A percentile compares a stretch with the other conserved stretches of the same genome.
Evolutionary conservation across 129 eudicot genomes (phyloP).

Genomic region (Tagetes erecta): DNA sequence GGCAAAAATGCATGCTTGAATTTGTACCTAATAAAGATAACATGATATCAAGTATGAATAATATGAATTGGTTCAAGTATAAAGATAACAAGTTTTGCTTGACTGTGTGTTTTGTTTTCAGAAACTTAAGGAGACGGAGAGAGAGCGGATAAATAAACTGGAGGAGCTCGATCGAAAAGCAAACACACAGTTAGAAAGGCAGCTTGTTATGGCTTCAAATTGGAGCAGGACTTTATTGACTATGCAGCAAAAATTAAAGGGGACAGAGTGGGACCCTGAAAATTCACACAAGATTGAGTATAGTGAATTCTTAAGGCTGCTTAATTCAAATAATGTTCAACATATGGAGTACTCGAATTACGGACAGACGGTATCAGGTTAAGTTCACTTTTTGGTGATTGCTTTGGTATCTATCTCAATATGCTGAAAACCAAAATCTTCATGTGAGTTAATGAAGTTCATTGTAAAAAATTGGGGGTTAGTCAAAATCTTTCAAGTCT

Average conservation of each 20-base stretch:
- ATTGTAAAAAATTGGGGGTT: not conserved
- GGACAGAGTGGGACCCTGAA: conserved; percentile 95
- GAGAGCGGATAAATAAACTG: conserved; percentile 56
- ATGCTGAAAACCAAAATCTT: conserved; percentile 1
- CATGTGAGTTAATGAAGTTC: not conserved
- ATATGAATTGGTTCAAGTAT: too few species aligned
- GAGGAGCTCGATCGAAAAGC: conserved; percentile 87
- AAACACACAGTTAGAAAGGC: conserved; percentile 82
- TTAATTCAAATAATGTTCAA: conserved; percentile 72
- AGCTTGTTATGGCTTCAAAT: conserved; percentile 91
- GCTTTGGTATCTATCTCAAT: conserved; percentile 15
- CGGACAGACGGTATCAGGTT: conserved; percentile 90
- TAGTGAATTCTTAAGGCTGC: conserved; percentile 76
- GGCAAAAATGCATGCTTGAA: not conserved
- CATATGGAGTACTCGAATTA: conserved; percentile 94
- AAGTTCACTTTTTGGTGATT: conserved; percentile 7
- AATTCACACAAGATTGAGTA: conserved; percentile 72
- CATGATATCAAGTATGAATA: too few species aligned
- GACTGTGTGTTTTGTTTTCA: conserved; percentile 40
- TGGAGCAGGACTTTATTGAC: conserved; percentile 88
- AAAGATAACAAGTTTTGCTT: not conserved
- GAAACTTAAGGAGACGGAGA: conserved; percentile 80
- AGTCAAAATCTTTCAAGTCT: not conserved
- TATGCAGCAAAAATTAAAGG: conserved; percentile 75
- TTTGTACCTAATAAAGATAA: conserved; percentile 3